Base-by-base conservation (phyloP, 805 yeast genomes). In the Barnettozyma botsteinii region DNA sequence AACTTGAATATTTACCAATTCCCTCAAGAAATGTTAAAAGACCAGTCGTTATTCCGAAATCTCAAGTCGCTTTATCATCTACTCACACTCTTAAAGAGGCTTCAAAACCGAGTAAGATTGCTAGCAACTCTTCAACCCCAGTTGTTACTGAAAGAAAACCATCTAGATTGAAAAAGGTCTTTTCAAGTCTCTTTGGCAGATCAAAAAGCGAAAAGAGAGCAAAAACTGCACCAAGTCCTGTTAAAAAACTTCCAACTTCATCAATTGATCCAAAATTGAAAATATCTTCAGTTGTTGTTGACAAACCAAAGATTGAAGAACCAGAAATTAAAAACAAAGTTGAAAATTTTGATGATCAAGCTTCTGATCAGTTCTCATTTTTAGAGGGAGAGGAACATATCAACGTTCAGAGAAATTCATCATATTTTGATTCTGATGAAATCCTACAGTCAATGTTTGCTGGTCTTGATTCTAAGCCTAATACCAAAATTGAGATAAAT, bases 361-460 rank as follows among this genome's bases (percentile, higher is more conserved):
- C 21, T 4, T 42, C 44, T n/a, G 48, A 43, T 28, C 44, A 33
- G 7, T 55, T 52, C 31, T 55, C 60, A 8, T 55, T 55, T 23
- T 29, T 37, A n/a, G 57, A 52, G 5, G 55, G 48, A 7, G 59
- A 53, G 15, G 59, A 54, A 25, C 49, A 51, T 4, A 37, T 53
- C 14, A 42, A 38, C 7, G 31, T 50, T 13, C 34, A 41, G 30
- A 12, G 23, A 22, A 20, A 15, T 10, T 39, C 40, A n/a, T 31
- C 29, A 15, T n/a, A 17, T 22, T 48, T 50, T 21, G 37, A 35
- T 11, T 35, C 42, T 14, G 52, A 50, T 11, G 31, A 38, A 8
- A 40, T 47, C 13, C 13, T 50, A 12, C 37, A 35, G 14, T 30
- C 41, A 4, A 32, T 48, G 35, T 50, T 50, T 36, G 43, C 49